A percentile compares a stretch with the other conserved stretches of the same genome.
These are phyloP conservation scores for Entophlyctis luteolus DNA, from an alignment of 192 early-diverging fungal species.

Conservation along the genomic window DNA sequence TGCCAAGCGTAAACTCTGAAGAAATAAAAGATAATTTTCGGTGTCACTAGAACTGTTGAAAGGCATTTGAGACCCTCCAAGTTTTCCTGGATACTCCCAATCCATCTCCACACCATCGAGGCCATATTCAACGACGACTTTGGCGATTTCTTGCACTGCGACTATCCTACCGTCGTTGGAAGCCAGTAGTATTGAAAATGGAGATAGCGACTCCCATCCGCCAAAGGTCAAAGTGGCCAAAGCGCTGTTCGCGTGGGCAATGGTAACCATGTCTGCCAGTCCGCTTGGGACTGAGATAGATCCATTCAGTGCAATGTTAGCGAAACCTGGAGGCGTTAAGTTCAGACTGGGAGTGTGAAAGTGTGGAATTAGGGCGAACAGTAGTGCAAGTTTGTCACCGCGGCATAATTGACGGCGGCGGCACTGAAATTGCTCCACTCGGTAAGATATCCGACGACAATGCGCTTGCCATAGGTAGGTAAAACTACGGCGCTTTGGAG, in stretches of 20 bases:
- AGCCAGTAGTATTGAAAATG: not conserved
- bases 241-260: not conserved
- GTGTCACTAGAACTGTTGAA: not conserved
- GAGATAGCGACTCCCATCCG: not conserved
- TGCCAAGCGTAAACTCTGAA: not conserved
- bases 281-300: not conserved
- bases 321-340: too few species aligned
- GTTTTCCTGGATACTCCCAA: not conserved
- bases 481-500: too few species aligned
- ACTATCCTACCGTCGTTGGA: not conserved
- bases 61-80: not conserved
- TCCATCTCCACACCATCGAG: slow-evolving; percentile 8
- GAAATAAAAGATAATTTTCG: not conserved
- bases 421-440: not conserved
- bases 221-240: not conserved
- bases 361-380: too few species aligned
- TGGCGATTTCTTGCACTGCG: not conserved
- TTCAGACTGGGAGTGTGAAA: too few species aligned
- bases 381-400: not conserved
- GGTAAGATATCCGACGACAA: not conserved
- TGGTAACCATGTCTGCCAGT: not conserved
- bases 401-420: not conserved
- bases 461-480: too few species aligned
- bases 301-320: not conserved
- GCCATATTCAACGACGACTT: not conserved